Evolutionary conservation across 352 stramenopile species (phyloP).

Genomic region (Blastocystis sp.): DNA sequence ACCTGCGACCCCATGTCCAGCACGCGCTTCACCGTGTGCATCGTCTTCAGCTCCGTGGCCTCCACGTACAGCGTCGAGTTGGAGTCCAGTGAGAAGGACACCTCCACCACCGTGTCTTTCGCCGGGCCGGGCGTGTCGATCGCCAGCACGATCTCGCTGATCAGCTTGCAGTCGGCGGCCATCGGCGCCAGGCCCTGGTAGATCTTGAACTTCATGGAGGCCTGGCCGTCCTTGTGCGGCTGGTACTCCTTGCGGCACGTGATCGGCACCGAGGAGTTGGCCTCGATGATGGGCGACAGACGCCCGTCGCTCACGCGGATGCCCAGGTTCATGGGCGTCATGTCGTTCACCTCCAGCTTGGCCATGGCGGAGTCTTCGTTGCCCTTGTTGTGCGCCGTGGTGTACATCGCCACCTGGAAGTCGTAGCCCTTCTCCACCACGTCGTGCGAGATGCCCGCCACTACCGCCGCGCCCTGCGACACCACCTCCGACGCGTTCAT

Average conservation of each 20-base stretch:
- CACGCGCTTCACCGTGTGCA: not conserved
- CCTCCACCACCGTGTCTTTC: slow-evolving; percentile 2
- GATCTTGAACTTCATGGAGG: not conserved
- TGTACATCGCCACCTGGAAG: slow-evolving; percentile 64
- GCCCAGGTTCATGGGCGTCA: slow-evolving; percentile 53
- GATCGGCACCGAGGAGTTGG: not conserved
- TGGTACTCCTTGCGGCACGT: slow-evolving; percentile 24
- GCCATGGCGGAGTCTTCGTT: not conserved
- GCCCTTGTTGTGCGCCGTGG: slow-evolving; percentile 40
- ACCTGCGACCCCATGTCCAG: slow-evolving; percentile 45
- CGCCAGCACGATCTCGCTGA: slow-evolving; percentile 22
- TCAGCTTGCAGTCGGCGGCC: slow-evolving; percentile 49
- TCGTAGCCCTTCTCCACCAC: slow-evolving; percentile 58
- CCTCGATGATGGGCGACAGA: slow-evolving; percentile 36
- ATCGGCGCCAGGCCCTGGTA: slow-evolving; percentile 36
- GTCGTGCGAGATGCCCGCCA: slow-evolving; percentile 24
- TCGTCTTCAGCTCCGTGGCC: slow-evolving; percentile 20
- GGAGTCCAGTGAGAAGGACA: slow-evolving; percentile 36
- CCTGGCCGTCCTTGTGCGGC: slow-evolving; percentile 4
- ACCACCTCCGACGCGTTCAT: slow-evolving; percentile 7
- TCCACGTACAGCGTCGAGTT: slow-evolving; percentile 47
- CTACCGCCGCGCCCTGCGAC: slow-evolving; percentile 35
- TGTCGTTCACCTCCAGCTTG: slow-evolving; percentile 31
- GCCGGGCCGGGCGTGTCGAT: slow-evolving; percentile 16
- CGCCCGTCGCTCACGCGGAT: slow-evolving; percentile 20